These are phyloP conservation scores for Phyllosticta citribraziliensis DNA, from an alignment of 2,329 filamentous ascomycete genomes.

Conservation along the genomic window DNA sequence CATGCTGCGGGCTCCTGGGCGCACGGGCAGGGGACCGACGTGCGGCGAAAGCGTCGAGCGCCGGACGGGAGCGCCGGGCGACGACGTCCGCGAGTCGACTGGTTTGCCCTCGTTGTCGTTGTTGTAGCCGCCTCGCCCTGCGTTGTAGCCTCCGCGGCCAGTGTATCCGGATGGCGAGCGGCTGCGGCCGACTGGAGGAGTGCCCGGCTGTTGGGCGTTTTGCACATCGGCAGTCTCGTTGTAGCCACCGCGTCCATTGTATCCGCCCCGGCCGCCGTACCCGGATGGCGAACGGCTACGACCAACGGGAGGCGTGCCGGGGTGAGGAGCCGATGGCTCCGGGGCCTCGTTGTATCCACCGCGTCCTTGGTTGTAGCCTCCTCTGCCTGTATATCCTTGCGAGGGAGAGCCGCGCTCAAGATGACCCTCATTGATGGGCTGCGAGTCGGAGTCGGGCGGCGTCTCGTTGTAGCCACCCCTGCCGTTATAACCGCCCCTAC, in stretches of 20 bases:
- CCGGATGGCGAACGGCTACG: slow-evolving; percentile 1
- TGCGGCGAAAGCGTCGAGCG: slow-evolving; percentile 26
- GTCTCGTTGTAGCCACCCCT: slow-evolving; percentile 13
- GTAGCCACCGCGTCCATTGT: slow-evolving; percentile 17
- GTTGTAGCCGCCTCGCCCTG: slow-evolving; percentile 19
- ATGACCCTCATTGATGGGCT: neutral
- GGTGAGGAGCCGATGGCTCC: neutral
- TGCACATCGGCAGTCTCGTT: slow-evolving; percentile 11
- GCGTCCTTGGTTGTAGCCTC: slow-evolving; percentile 18
- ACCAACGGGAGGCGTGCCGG: slow-evolving; percentile 2
- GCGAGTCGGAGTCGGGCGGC: neutral
- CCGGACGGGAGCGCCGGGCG: slow-evolving; percentile 16
- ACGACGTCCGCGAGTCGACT: slow-evolving; percentile 21
- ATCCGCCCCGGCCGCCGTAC: slow-evolving; percentile 20
- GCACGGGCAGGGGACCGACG: slow-evolving; percentile 18
- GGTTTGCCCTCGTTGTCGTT: slow-evolving; percentile 17
- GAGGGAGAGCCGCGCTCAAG: neutral
- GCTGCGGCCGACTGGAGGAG: neutral
- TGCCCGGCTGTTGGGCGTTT: neutral
- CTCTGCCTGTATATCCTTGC: slow-evolving; percentile 16
- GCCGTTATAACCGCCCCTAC: slow-evolving; percentile 22
- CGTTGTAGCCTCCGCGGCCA: slow-evolving; percentile 24
- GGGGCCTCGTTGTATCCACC: slow-evolving; percentile 2
- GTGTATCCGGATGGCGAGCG: slow-evolving; percentile 14
- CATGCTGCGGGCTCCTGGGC: slow-evolving; percentile 19